phyloP scores from a whole-genome alignment of 2,329 filamentous ascomycete genomes.

The Claviceps africana region DNA sequence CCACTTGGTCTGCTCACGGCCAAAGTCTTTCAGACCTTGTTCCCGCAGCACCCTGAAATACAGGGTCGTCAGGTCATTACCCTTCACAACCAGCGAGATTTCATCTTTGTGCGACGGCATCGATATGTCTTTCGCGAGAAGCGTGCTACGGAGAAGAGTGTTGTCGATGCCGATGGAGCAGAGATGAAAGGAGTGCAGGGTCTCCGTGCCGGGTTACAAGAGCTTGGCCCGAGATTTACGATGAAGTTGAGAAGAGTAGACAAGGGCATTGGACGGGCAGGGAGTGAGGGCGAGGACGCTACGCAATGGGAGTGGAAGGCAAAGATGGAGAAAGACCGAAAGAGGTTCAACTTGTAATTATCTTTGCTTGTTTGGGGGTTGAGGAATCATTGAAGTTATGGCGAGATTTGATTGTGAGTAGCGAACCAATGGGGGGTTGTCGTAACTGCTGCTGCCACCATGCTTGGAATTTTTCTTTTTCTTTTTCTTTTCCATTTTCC shows the following conservation, averaged over 20 bases:
- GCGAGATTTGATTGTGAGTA: no score
- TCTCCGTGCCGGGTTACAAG: conserved; percentile 77
- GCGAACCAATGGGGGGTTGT: no score
- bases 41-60: conserved; percentile 67
- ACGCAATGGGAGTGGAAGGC: conserved; percentile 96
- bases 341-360: conserved; percentile 72
- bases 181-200: conserved; percentile 73
- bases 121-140: conserved; percentile 90
- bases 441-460: no score
- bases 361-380: not conserved
- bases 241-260: conserved; percentile 84
- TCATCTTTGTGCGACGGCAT: conserved; percentile 83
- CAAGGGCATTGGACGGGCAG: conserved; percentile 63
- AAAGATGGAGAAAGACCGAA: conserved; percentile 85
- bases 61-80: conserved; percentile 82
- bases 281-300: conserved; percentile 56
- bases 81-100: conserved; percentile 88
- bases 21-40: conserved; percentile 51
- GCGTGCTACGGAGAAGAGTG: conserved; percentile 70
- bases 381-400: not conserved
- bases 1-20: conserved; percentile 80
- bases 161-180: conserved; percentile 68
- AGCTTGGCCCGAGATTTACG: conserved; percentile 61
- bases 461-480: no score
- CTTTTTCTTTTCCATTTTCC: no score